Conservation (phyloP, 2,329 filamentous ascomycete genomes). For the Diaporthe sp. region DNA sequence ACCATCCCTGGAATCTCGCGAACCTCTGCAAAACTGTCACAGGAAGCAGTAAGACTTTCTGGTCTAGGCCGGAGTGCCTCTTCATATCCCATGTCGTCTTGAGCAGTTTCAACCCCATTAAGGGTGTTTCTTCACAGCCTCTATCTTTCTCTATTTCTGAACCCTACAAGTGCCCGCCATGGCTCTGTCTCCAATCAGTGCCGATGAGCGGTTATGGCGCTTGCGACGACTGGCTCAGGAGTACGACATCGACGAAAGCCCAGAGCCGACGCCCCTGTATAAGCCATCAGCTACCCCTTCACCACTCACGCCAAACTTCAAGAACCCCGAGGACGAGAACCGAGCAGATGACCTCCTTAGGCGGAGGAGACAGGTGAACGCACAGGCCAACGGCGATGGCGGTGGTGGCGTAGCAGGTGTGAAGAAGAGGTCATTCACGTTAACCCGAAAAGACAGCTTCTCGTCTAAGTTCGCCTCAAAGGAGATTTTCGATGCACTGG, state of each 20-base stretch:
- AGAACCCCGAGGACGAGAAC: slow-evolving; percentile 63
- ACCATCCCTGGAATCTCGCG: not conserved
- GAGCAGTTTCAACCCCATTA: slow-evolving; percentile 9
- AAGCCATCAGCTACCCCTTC: slow-evolving; percentile 50
- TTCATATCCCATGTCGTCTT: slow-evolving; percentile 19
- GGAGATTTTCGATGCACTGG: slow-evolving; percentile 66
- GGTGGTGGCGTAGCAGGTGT: slow-evolving; percentile 47
- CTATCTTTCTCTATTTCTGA: not conserved
- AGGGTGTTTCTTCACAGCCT: slow-evolving; percentile 5
- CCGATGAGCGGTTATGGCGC: slow-evolving; percentile 59
- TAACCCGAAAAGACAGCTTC: slow-evolving; percentile 64
- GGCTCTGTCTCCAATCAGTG: slow-evolving; percentile 41
- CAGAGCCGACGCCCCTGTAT: slow-evolving; percentile 54
- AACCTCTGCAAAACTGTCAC: not conserved
- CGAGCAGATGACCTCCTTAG: slow-evolving; percentile 68
- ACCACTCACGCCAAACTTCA: slow-evolving; percentile 57
- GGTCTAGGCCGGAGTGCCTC: not conserved
- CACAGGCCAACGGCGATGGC: slow-evolving; percentile 48
- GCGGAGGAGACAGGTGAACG: slow-evolving; percentile 54
- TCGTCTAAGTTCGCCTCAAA: slow-evolving; percentile 63
- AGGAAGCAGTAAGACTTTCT: not conserved
- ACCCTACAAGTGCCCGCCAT: slow-evolving; percentile 1
- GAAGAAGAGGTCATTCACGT: slow-evolving; percentile 57
- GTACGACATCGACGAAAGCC: slow-evolving; percentile 62
- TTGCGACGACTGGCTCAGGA: slow-evolving; percentile 64